Base-by-base conservation (phyloP, 1,284 basidiomycete species). In the Mycena sp. region DNA sequence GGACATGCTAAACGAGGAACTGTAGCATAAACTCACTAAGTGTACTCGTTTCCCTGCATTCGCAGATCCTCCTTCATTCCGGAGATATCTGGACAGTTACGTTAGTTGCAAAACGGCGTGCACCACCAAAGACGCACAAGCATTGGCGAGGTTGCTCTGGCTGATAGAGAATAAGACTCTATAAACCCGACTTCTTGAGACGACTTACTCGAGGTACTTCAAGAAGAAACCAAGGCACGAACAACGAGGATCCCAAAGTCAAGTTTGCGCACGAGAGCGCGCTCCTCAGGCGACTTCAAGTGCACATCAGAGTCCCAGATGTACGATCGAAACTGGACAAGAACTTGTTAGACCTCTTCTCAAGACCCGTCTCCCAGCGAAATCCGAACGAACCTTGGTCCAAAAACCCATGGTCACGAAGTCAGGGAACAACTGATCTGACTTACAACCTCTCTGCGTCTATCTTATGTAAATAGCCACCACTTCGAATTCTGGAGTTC, bases 61-160 rank as follows among this genome's bases (percentile, higher is more conserved):
- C 61, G 37, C 21, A 69, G 25, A n/a, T 69, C 68, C 38, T 69
- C 65, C 41, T 69, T 69, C 68, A 69, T 69, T 14, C 68, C 66
- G 30, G 57, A 65, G 17, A 63, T 54, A 59, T 67, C 62, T 67
- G 17, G 5, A 17, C 14, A 5, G 16, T 16, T 16, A n/a, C 2
- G 25, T 45, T 11, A 5, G 19, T 14, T 26, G 23, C 14, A 0
- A 32, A 32, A 12, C 26, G n/a, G 25, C 41, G 25, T 7, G 26
- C 12, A 16, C 17, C 11, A 12, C 6, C 10, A 23, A 26, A 41
- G 28, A 56, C 44, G 43, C 56, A 58, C 63, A 69, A n/a, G 68
- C 68, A 53, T 67, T 69, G 19, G 63, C 51, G 2, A 69, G 55
- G 32, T 69, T 69, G 29, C 37, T 64, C 62, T 67, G 65, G 54